These are phyloP conservation scores for Vanrija sp. DNA, from an alignment of 1,284 basidiomycete species.

Conservation along the genomic window DNA sequence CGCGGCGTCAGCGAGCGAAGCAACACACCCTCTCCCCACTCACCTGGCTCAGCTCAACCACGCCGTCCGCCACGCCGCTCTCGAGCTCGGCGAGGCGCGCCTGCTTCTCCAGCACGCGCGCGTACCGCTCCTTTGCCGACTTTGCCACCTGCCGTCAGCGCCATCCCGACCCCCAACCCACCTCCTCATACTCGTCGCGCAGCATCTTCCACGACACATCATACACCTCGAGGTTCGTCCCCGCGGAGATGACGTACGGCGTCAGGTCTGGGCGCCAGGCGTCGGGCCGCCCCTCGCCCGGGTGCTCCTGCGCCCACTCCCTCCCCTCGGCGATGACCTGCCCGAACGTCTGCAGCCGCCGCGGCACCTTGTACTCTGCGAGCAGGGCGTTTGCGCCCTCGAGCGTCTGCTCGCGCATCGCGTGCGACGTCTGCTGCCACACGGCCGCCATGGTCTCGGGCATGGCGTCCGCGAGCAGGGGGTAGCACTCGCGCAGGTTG, in stretches of 20 bases:
- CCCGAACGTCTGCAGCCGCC: slow-evolving; percentile 30
- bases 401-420: slow-evolving; percentile 29
- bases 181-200: slow-evolving; percentile 39
- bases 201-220: slow-evolving; percentile 40
- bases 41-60: slow-evolving; percentile 43
- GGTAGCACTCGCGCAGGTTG: slow-evolving; percentile 37
- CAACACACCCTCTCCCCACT: slow-evolving; percentile 1
- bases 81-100: slow-evolving; percentile 36
- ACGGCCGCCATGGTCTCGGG: slow-evolving; percentile 28
- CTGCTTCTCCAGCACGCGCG: slow-evolving; percentile 37
- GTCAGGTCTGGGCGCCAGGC: slow-evolving; percentile 42
- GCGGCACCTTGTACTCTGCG: slow-evolving; percentile 33
- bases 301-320: slow-evolving; percentile 16
- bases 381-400: slow-evolving; percentile 29
- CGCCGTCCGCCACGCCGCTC: slow-evolving; percentile 34
- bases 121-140: slow-evolving; percentile 28
- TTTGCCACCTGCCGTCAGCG: slow-evolving; percentile 26
- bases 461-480: slow-evolving; percentile 26
- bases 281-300: slow-evolving; percentile 21
- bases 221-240: slow-evolving; percentile 37
- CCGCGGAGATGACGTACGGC: slow-evolving; percentile 38
- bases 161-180: slow-evolving; percentile 9
- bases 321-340: slow-evolving; percentile 35
- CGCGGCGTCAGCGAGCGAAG: neutral
- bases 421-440: slow-evolving; percentile 22